phyloP scores from a whole-genome alignment of 2,329 filamentous ascomycete genomes.

The Paecilomyces fulvus region DNA sequence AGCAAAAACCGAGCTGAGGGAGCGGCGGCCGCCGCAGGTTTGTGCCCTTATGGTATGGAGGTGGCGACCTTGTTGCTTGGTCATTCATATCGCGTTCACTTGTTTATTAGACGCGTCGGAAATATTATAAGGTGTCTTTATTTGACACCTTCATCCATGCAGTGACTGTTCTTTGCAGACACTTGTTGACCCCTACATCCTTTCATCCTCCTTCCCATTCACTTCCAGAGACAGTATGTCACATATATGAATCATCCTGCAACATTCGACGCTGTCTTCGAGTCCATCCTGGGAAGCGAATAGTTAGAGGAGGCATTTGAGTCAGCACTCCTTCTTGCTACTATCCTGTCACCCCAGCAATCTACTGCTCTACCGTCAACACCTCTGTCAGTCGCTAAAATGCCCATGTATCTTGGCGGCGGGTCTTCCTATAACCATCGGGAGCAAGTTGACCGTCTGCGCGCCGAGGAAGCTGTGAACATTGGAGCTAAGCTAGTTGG shows the following conservation, averaged over 20 bases:
- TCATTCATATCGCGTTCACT: neutral
- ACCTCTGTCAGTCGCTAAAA: neutral
- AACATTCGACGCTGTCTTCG: neutral
- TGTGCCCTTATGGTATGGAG: neutral
- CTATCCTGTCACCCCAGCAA: neutral
- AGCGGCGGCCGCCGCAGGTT: neutral
- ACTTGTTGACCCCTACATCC: neutral
- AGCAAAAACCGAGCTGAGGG: neutral
- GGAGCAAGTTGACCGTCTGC: neutral
- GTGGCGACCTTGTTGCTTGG: neutral
- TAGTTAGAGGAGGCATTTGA: neutral
- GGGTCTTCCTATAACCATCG: neutral
- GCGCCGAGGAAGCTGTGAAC: neutral
- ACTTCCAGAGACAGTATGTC: neutral
- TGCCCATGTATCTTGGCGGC: neutral
- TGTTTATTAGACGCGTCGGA: neutral
- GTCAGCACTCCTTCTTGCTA: neutral
- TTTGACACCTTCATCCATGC: neutral
- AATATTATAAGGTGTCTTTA: neutral
- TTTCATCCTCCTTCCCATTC: neutral
- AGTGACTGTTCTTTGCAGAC: neutral
- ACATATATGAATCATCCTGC: neutral
- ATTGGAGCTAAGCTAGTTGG: neutral
- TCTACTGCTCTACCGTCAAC: neutral
- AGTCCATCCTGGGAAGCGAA: neutral